phyloP scores from a whole-genome alignment of 805 yeast genomes.

The Aciculoconidium aculeatum region DNA sequence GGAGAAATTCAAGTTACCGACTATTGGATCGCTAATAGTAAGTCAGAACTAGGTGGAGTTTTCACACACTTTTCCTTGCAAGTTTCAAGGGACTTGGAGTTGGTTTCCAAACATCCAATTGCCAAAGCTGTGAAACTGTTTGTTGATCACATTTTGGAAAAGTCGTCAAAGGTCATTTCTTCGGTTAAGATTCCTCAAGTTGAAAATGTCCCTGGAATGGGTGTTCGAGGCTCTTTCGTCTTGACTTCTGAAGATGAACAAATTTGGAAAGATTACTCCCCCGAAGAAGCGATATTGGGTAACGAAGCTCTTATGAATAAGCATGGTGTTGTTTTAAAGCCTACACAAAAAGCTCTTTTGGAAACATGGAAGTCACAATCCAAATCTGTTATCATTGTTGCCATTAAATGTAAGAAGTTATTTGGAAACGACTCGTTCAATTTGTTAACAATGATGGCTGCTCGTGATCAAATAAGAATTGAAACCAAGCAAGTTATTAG shows the following conservation, averaged over 20 bases:
- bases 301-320: slow-evolving; percentile 56
- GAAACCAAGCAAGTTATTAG: slow-evolving; percentile 51
- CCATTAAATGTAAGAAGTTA: slow-evolving; percentile 25
- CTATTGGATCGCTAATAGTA: slow-evolving; percentile 22
- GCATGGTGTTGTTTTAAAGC: slow-evolving; percentile 32
- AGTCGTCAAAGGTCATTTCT: no score
- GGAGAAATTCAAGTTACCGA: slow-evolving; percentile 57
- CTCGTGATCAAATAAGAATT: slow-evolving; percentile 53
- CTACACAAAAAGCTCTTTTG: slow-evolving; percentile 30
- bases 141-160: slow-evolving; percentile 13
- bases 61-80: slow-evolving; percentile 33
- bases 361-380: slow-evolving; percentile 56
- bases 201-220: slow-evolving; percentile 56
- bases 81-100: slow-evolving; percentile 53
- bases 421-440: slow-evolving; percentile 26
- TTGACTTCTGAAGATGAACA: slow-evolving; percentile 14
- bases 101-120: slow-evolving; percentile 63
- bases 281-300: slow-evolving; percentile 44
- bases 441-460: slow-evolving; percentile 46
- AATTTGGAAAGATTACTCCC: slow-evolving; percentile 28
- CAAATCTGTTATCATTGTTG: slow-evolving; percentile 58
- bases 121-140: slow-evolving; percentile 48
- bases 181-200: slow-evolving; percentile 40
- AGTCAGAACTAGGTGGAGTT: no score
- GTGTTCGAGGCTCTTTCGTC: slow-evolving; percentile 43